These are phyloP conservation scores for Saturnispora sanitii DNA, from an alignment of 805 yeast species.

Conservation along the genomic window DNA sequence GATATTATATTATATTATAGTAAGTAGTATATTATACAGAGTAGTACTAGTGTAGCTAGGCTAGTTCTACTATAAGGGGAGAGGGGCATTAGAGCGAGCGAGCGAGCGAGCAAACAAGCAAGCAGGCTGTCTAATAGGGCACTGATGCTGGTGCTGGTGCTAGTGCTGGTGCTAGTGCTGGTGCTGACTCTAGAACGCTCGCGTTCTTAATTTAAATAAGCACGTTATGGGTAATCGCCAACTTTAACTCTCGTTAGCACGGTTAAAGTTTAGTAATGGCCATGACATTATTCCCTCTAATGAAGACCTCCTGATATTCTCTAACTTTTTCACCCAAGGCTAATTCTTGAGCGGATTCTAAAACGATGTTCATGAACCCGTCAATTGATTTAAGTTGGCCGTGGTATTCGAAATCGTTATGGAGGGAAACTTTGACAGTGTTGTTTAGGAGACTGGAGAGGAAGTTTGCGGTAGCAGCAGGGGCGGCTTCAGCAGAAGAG, in stretches of 20 bases:
- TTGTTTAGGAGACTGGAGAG: conserved; percentile 71
- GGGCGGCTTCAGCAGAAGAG: neutral
- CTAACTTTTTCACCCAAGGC: conserved; percentile 40
- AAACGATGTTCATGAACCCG: conserved; percentile 92
- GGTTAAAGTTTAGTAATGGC: conserved; percentile 21
- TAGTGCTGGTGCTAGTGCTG: no score
- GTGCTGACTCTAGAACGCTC: no score
- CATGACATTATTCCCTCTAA: conserved; percentile 80
- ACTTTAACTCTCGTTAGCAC: no score
- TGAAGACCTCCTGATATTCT: conserved; percentile 66
- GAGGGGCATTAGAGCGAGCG: no score
- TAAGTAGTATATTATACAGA: no score
- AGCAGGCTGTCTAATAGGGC: no score
- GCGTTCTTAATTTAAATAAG: no score
- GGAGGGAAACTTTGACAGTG: conserved; percentile 70
- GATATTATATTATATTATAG: no score
- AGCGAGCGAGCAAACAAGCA: no score
- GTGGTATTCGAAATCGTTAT: conserved; percentile 78
- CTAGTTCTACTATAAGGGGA: no score
- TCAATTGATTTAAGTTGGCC: conserved; percentile 71
- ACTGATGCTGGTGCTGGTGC: no score
- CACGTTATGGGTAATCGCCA: neutral
- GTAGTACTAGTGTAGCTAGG: no score
- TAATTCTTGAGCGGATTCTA: conserved; percentile 65
- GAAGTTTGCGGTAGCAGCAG: conserved; percentile 32